Base-by-base conservation (phyloP, 805 yeast species). In the Pichia membranifaciens region DNA sequence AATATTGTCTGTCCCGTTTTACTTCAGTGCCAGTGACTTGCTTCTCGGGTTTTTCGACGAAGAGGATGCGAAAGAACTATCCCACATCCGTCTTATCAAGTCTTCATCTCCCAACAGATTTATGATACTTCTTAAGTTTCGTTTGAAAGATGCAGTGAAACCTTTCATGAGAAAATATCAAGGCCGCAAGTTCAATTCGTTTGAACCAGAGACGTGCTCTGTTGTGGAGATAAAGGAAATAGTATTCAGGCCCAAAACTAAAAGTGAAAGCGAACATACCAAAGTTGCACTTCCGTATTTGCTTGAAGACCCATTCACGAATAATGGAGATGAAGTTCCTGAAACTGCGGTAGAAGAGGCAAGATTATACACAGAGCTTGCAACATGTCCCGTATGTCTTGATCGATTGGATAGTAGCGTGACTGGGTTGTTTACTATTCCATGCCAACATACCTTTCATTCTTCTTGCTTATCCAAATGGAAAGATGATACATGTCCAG, bases 361-460 rank as follows among this genome's bases (percentile, higher is more conserved):
- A 29, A n/a, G n/a, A n/a, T 21, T 7, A 9, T 53, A 55, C 28
- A 41, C 59, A 2, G 96, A 89, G 61, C 70, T 89, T 28, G 96
- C 97, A 0, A 85, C 93, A 0, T 89, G 97, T 59, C 96, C 96
- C 0, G 96, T 89, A 0, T 89, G 97, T 59, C 68, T 89, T 16
- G 97, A 89, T 57, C 70, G 95, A 50, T 81, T 89, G 83, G 97
- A 89, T 59, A 72, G 89, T 1, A 78, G 76, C 20, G 70, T 84
- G 4, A 81, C 95, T 0, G 97, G 97, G 0, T 69, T 89, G 10
- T 67, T 88, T 5, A 90, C 96, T 0, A 89, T 87, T 31, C 89
- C 93, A 2, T 90, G 96, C 53, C 96, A 87, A 60, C 97, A 89
- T 61, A 87, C 96, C 0, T 89, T 87, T 64, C 96, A 89, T 62